Percentiles rank a stretch among this genome's conserved stretches.
phyloP scores from a whole-genome alignment of 2,329 filamentous ascomycete species.

The Fusarium tanahbumbuense region DNA sequence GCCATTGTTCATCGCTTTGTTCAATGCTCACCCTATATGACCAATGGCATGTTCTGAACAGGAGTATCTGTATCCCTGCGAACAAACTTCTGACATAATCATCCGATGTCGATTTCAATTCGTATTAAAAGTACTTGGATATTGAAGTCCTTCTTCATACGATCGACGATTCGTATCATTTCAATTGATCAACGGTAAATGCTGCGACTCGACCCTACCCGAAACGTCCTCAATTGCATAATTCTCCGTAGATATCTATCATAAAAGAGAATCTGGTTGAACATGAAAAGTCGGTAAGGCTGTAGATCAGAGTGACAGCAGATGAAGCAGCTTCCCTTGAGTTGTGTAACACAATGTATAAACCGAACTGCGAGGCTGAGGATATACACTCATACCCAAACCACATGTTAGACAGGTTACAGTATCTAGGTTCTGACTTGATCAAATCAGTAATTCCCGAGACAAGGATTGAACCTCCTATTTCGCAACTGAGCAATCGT shows the following conservation, averaged over 20 bases:
- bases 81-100: not conserved
- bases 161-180: no score
- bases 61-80: not conserved
- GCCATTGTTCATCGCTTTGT: not conserved
- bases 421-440: not conserved
- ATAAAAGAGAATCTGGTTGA: not conserved
- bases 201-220: not conserved
- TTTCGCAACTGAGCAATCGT: not conserved
- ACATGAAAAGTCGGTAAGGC: slow-evolving; percentile 8
- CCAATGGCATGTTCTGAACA: not conserved
- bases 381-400: not conserved
- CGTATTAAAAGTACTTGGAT: not conserved
- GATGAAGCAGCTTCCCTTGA: not conserved
- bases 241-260: not conserved
- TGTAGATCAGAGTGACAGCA: not conserved
- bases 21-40: not conserved
- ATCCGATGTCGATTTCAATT: not conserved
- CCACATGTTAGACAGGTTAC: not conserved
- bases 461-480: not conserved
- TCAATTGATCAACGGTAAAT: not conserved
- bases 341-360: not conserved
- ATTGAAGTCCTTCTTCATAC: not conserved
- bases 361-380: slow-evolving; percentile 19
- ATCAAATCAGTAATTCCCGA: not conserved
- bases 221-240: not conserved